Conservation (phyloP, 768 basidiomycete genomes). For the Antrodiella citrinella region DNA sequence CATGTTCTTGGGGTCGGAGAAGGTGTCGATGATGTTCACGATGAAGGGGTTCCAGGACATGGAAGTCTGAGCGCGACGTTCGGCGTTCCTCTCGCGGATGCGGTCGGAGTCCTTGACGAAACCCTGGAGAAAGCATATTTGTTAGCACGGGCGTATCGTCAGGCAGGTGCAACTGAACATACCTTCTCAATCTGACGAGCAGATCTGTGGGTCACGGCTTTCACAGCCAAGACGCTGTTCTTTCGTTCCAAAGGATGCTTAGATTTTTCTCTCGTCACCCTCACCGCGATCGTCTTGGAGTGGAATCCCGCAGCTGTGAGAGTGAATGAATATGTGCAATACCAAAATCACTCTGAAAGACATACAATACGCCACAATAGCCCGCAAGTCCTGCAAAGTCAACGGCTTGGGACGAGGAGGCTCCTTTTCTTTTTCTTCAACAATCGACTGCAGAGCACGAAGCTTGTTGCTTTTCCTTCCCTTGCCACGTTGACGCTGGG, state of each 20-base stretch:
- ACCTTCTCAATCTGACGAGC: background rate
- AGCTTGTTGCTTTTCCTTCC: too few relatives aligned
- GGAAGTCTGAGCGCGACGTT: slow-evolving; percentile 31
- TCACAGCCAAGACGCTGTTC: background rate
- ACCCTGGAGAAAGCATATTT: background rate
- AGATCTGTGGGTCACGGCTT: background rate
- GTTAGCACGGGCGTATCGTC: background rate
- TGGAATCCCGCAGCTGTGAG: background rate
- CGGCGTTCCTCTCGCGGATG: slow-evolving; percentile 22
- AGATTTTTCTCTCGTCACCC: background rate
- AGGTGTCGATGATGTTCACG: slow-evolving; percentile 35
- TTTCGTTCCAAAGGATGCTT: background rate
- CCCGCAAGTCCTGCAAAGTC: background rate
- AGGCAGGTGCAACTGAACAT: background rate
- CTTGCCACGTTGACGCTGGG: too few relatives aligned
- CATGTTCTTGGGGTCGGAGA: slow-evolving; percentile 38
- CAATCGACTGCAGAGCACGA: too few relatives aligned
- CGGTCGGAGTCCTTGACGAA: background rate
- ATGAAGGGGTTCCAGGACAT: slow-evolving; percentile 51
- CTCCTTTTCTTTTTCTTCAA: too few relatives aligned
- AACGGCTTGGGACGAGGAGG: background rate
- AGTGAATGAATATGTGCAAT: too few relatives aligned
- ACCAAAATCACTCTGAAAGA: too few relatives aligned
- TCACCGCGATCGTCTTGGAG: background rate
- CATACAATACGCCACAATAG: background rate